Evolutionary conservation across 2,329 filamentous ascomycete species (phyloP).

Genomic region (Aspergillus melleus): DNA sequence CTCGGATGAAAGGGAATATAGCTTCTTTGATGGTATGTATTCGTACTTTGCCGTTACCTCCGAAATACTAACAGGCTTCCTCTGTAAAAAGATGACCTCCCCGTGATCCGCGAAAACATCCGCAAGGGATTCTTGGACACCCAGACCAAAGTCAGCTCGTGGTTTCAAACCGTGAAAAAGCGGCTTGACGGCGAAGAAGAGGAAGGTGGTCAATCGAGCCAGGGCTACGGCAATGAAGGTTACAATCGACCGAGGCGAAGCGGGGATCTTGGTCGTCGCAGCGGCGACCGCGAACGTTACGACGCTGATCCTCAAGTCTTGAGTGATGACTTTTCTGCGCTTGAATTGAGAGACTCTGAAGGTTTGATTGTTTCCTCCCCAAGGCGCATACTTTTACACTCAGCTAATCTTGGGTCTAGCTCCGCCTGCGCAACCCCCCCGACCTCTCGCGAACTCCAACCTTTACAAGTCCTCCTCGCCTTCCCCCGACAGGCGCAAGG

Average conservation of each 20-base stretch:
- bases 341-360: slow-evolving; percentile 64
- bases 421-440: slow-evolving; percentile 57
- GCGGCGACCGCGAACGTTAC: slow-evolving; percentile 86
- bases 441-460: slow-evolving; percentile 72
- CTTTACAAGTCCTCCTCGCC: slow-evolving; percentile 72
- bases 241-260: slow-evolving; percentile 57
- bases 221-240: slow-evolving; percentile 34
- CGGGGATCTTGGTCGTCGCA: slow-evolving; percentile 66
- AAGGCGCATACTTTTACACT: not conserved
- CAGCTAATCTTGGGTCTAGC: slow-evolving; percentile 36
- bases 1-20: slow-evolving; percentile 73
- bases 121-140: slow-evolving; percentile 94
- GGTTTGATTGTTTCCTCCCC: slow-evolving; percentile 35
- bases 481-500: slow-evolving; percentile 53
- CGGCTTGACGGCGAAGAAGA: slow-evolving; percentile 86
- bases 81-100: slow-evolving; percentile 69
- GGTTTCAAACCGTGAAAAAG: slow-evolving; percentile 91
- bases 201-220: slow-evolving; percentile 52
- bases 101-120: slow-evolving; percentile 88
- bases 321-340: slow-evolving; percentile 77
- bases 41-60: not conserved
- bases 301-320: slow-evolving; percentile 91
- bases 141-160: slow-evolving; percentile 86
- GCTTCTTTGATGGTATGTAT: slow-evolving; percentile 74
- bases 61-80: not conserved